Conservation (phyloP, 2,329 filamentous ascomycete genomes). For the Neonectria ditissima region DNA sequence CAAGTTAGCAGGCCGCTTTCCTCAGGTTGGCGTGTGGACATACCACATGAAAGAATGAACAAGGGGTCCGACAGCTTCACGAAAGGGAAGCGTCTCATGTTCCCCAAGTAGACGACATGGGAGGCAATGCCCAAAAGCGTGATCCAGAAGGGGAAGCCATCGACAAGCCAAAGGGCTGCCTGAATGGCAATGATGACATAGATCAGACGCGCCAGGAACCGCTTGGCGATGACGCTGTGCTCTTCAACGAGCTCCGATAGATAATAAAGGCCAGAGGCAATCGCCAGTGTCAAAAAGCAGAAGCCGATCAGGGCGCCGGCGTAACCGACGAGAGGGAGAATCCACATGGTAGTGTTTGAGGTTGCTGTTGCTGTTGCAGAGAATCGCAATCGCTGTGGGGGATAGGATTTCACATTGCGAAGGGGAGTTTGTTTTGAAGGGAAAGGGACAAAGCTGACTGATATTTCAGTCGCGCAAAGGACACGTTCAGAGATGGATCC, state of each 20-base stretch:
- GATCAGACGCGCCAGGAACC: constrained; percentile 85
- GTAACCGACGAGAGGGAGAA: constrained; percentile 92
- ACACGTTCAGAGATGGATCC: constrained; percentile 39
- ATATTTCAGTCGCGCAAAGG: constrained; percentile 31
- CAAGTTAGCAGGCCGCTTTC: constrained; percentile 22
- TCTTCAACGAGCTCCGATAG: constrained; percentile 98
- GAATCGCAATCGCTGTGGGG: constrained; percentile 28
- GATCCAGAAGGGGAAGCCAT: constrained; percentile 84
- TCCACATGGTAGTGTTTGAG: constrained; percentile 79
- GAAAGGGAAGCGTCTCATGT: constrained; percentile 79
- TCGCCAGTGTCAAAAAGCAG: constrained; percentile 92
- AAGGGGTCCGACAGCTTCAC: constrained; percentile 90
- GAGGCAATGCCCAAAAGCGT: constrained; percentile 81
- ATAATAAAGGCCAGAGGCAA: constrained; percentile 98
- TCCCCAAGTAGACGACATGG: constrained; percentile 88
- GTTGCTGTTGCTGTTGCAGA: constrained; percentile 25
- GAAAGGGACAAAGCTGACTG: constrained; percentile 25
- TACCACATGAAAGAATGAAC: constrained; percentile 86
- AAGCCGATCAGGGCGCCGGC: constrained; percentile 89
- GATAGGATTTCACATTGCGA: constrained; percentile 41
- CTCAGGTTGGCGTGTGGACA: constrained; percentile 42
- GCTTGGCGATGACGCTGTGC: constrained; percentile 92
- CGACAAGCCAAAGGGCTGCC: constrained; percentile 79
- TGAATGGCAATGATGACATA: constrained; percentile 84
- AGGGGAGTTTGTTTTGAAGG: constrained; percentile 20